Base-by-base conservation (phyloP, 2,329 filamentous ascomycete genomes). In the Ceratocystis eucalypticola region DNA sequence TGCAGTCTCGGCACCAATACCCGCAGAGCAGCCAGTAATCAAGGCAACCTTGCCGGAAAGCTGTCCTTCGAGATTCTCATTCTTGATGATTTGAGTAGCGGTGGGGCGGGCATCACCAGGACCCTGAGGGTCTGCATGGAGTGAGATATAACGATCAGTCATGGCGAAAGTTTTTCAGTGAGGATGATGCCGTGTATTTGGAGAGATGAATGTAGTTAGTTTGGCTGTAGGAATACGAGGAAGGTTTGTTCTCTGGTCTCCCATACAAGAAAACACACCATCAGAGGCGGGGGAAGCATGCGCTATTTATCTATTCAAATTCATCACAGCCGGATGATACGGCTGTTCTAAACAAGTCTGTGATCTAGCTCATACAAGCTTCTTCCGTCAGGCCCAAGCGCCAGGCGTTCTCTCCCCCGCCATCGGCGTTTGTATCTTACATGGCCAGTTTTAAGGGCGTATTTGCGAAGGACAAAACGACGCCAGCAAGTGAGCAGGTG, bases 21-120 rank as follows among this genome's bases (percentile, higher is more conserved):
- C 72, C 3, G 74, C 75, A 3, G 76, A 75, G 30, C 77, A 74
- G n/a, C 78, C 78, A 0, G 78, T 80, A 2, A 75, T 74, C 50
- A 80, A 72, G 63, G 80, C 67, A 33, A 62, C 62, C 48, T 67
- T 46, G 66, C 57, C 50, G 2, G 61, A 46, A 57, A 68, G 55
- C 17, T 59, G 30, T 28, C 55, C 55, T 30, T 59, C 55, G 5
- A 59, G 25, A 17, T 59, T 33, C 28, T 59, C 55, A n/a, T 59
- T n/a, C 55, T 59, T 33, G 28, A 59, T 59, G 55, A 59, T 62
- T 53, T 59, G 30, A 2, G 10, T 12, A n/a, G 10, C 53, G 12
- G 28, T 67, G 37, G 55, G 17, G 5, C 44, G 41, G 8, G 45
- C 20, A 64, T 64, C 62, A 25, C 30, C 61, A 1, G 61, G 44